phyloP scores from a whole-genome alignment of 2,329 filamentous ascomycete species.

The Colletotrichum caudatum region DNA sequence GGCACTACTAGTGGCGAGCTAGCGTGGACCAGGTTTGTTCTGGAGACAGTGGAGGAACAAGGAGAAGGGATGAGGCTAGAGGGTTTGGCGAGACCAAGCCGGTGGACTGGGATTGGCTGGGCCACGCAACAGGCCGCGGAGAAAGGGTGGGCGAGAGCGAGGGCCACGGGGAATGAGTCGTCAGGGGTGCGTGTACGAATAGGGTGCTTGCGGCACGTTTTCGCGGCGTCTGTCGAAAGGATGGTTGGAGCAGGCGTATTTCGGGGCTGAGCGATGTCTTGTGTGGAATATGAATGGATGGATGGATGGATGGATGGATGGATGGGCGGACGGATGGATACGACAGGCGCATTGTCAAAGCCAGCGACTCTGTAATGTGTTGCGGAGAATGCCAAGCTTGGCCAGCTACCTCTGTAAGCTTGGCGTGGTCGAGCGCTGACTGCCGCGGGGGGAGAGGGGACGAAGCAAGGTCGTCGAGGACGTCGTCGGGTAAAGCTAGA shows the following conservation, averaged over 20 bases:
- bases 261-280: conserved; percentile 21
- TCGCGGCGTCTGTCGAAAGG: background rate
- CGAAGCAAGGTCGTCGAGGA: background rate
- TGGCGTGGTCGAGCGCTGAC: background rate
- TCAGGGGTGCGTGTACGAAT: background rate
- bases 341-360: background rate
- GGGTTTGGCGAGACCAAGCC: conserved; percentile 19
- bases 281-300: background rate
- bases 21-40: conserved; percentile 28
- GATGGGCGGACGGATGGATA: no score
- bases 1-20: conserved; percentile 28
- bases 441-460: background rate
- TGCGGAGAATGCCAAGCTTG: background rate
- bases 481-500: conserved; percentile 19
- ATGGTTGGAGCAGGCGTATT: conserved; percentile 1
- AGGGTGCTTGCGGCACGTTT: background rate
- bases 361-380: background rate
- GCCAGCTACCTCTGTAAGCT: no score
- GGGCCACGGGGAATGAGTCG: background rate
- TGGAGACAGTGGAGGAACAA: conserved; percentile 30
- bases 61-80: conserved; percentile 27
- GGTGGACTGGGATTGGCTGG: conserved; percentile 2
- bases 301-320: background rate
- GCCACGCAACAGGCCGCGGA: conserved; percentile 17
- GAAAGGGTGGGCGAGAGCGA: background rate